Percentiles rank a stretch among this genome's conserved stretches.
phyloP scores from a whole-genome alignment of 1,284 basidiomycete species.

The Caloboletus firmus region DNA sequence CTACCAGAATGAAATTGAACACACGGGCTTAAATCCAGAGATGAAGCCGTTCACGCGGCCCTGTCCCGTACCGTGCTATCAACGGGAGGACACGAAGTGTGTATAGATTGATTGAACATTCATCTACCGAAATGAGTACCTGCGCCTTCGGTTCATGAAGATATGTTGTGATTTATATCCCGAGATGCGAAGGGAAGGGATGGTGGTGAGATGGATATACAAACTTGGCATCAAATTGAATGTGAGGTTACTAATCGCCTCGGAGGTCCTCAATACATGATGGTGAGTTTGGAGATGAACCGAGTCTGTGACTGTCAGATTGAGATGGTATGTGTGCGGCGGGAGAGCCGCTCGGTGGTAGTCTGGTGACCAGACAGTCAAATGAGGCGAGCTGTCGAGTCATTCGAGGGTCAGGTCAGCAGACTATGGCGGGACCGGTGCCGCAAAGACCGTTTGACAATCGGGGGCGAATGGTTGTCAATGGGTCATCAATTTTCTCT shows the following conservation, averaged over 20 bases:
- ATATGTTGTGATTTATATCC: neutral
- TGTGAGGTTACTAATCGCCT: neutral
- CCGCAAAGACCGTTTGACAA: too few species aligned
- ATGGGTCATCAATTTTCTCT: too few species aligned
- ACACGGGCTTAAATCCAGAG: neutral
- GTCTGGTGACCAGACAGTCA: neutral
- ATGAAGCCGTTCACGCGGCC: too few species aligned
- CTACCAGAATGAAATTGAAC: conserved; percentile 4
- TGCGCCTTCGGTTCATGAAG: neutral
- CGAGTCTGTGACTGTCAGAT: neutral
- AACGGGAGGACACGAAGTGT: neutral
- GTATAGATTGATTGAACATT: neutral
- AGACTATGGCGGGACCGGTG: too few species aligned
- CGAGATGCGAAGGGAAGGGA: neutral
- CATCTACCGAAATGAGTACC: neutral
- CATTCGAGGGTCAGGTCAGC: neutral
- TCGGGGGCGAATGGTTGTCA: too few species aligned
- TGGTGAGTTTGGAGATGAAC: neutral
- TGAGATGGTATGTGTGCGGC: neutral
- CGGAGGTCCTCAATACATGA: neutral
- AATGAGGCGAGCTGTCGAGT: neutral
- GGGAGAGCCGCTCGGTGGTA: neutral
- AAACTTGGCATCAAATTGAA: neutral
- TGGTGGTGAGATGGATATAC: neutral
- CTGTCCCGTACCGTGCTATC: too few species aligned